Percentiles rank a stretch among this genome's conserved stretches.
These are phyloP conservation scores for Cornus suecica DNA, from an alignment of 148 eudicot genomes.

Conservation along the genomic window DNA sequence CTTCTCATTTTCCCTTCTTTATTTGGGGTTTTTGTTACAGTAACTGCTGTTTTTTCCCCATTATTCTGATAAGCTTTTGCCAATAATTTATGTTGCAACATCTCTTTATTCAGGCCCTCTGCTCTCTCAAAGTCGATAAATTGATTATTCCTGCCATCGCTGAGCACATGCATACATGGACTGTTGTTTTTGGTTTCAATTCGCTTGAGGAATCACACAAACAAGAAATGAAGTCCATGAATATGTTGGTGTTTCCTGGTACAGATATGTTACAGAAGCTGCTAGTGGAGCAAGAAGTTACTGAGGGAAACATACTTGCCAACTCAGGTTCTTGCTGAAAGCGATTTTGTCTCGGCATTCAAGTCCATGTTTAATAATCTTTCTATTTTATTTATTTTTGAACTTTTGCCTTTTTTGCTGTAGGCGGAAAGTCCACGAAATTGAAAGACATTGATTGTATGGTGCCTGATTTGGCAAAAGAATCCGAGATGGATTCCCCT, in stretches of 20 bases:
- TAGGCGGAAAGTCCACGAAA: slow-evolving; percentile 26
- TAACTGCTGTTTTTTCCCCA: not conserved
- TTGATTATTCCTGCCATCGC: slow-evolving; percentile 91
- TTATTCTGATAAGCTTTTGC: not conserved
- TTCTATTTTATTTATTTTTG: slow-evolving; percentile 8
- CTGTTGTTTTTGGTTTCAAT: slow-evolving; percentile 66
- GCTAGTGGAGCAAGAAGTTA: slow-evolving; percentile 35
- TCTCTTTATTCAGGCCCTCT: slow-evolving; percentile 49
- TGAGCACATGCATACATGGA: slow-evolving; percentile 94
- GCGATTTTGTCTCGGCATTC: not conserved
- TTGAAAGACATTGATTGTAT: slow-evolving; percentile 15
- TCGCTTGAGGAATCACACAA: slow-evolving; percentile 56
- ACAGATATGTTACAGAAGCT: slow-evolving; percentile 86
- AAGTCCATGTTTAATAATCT: not conserved
- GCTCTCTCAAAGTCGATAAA: slow-evolving; percentile 66
- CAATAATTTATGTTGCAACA: not conserved
- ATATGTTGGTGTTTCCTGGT: slow-evolving; percentile 95
- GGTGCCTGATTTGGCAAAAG: slow-evolving; percentile 26
- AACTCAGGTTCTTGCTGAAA: slow-evolving; percentile 23
- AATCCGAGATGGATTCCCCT: slow-evolving; percentile 38
- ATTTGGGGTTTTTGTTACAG: not conserved
- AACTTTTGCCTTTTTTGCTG: slow-evolving; percentile 10
- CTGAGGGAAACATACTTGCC: slow-evolving; percentile 28
- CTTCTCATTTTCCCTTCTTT: too few species aligned
- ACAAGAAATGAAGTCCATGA: slow-evolving; percentile 66